Percentiles rank a stretch among this genome's conserved stretches.
phyloP scores from a whole-genome alignment of 176 grass and related monocot species.

The Rhynchospora tenuis region DNA sequence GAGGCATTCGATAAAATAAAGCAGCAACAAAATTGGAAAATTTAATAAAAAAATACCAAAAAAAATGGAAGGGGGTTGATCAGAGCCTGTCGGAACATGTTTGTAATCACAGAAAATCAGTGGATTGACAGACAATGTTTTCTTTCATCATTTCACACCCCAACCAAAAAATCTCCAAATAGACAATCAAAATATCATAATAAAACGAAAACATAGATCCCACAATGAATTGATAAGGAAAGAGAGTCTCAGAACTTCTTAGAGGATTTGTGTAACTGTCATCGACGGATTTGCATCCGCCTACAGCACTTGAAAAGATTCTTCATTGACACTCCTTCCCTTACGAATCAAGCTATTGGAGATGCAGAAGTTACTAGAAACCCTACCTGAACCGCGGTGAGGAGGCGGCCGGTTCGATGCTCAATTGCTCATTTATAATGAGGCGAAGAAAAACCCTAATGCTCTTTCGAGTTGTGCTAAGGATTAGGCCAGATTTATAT shows the following conservation, averaged over 20 bases:
- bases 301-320: conserved; percentile 5
- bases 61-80: background rate
- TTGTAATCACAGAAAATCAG: conserved; percentile 4
- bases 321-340: background rate
- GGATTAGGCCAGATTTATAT: background rate
- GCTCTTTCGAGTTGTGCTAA: background rate
- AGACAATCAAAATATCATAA: background rate
- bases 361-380: background rate
- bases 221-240: background rate
- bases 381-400: background rate
- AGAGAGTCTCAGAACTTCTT: conserved; percentile 12
- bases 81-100: conserved; percentile 20
- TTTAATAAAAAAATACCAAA: background rate
- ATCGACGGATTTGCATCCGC: background rate
- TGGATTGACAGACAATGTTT: conserved; percentile 21
- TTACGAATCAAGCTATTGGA: background rate
- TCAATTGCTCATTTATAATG: background rate
- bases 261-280: conserved; percentile 13
- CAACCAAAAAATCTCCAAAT: background rate
- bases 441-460: background rate
- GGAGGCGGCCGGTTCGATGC: background rate
- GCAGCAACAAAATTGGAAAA: background rate
- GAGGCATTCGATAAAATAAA: background rate
- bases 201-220: background rate
- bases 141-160: conserved; percentile 4